Base-by-base conservation (phyloP, 2,329 filamentous ascomycete genomes). In the Sclerotinia trifoliorum region DNA sequence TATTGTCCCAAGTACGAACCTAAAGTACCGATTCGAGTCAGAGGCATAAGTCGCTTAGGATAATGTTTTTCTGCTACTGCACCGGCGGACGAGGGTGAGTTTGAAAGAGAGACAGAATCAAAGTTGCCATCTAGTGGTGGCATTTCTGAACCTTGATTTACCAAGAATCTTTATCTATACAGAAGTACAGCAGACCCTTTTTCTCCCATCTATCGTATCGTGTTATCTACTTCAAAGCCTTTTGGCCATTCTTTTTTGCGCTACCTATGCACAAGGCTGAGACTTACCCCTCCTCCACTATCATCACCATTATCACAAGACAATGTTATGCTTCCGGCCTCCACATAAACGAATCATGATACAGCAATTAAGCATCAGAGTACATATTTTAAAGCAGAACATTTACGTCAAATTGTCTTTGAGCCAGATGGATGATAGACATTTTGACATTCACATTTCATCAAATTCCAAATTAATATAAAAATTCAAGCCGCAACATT, bases 41-140 rank as follows among this genome's bases (percentile, higher is more conserved):
- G 39, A 24, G 21, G 17, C 21, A 63, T 26, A 26, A 39, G 29
- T 29, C 24, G 48, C 21, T 39, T 56, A n/a, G 42, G 51, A 39
- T 52, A 39, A 48, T 26, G 5, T 57, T 48, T 19, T 19, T 48
- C n/a, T 48, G 19, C 63, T 65, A 17, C 21, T 35, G 32, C 21
- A 46, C 24, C 39, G 60, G 32, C 35, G 21, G 52, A 21, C 8
- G 26, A 24, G 32, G 35, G n/a, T 24, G 26, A 46, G 24, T 29
- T 62, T 21, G 52, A 57, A n/a, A 17, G 35, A 32, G 7, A 32
- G n/a, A 35, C 39, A 60, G n/a, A 32, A 58, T 5, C 32, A 35
- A 39, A 58, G 8, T 24, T 7, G 21, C 52, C 58, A 58, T 39
- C 63, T 21, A 65, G 63, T 65, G 63, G 56, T 58, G 13, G 63